Base-by-base conservation (phyloP, 129 eudicot species). In the Ambrosia artemisiifolia region DNA sequence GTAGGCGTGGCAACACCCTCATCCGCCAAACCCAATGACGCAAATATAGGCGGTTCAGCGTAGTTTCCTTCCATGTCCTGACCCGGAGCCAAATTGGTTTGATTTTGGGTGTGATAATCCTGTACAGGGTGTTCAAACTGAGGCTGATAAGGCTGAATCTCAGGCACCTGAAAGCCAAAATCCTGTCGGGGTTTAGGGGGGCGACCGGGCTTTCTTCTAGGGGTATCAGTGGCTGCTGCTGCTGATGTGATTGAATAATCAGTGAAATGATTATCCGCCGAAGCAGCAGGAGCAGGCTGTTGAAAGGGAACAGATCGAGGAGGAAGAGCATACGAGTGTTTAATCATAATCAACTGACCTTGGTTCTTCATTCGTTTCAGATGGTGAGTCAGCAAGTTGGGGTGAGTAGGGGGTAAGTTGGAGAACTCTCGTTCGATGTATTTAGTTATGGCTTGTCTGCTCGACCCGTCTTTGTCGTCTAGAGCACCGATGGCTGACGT, bases 401-500 rank as follows among this genome's bases (percentile, higher is more conserved):
- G 5, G 77, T 88, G 94, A 59, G 69, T 75, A 1, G 83, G 70
- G 0, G 96, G 92, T 3, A 80, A 75, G 61, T 79, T 73, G 7
- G 81, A 1, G 78, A 79, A 86, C 40, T 57, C 68, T 49, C 66
- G 38, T 65, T 83, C 97, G 24, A 92, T 88, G 79, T 81, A 88
- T 78, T 78, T 86, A 0, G 86, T 79, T 6, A 88, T 92, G 28
- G 96, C 96, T 54, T 73, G 82, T 36, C 83, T 72, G 70, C 98
- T 92, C 16, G 98, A 92, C 32, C 97, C 97, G 17, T 85, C 80
- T 46, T 20, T 85, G 49, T 86, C 96, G 20, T 81, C 85, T 70
- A 89, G 8, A 49, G 79, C 89, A 54, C 70, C 7, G n/a, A 92
- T 86, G 19, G 98, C 98, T 1, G 76, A 83, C 18, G 59, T 67